Evolutionary conservation across 371 early-diverging fungal genomes (phyloP).

Genomic region (Astathelohania contejeani): DNA sequence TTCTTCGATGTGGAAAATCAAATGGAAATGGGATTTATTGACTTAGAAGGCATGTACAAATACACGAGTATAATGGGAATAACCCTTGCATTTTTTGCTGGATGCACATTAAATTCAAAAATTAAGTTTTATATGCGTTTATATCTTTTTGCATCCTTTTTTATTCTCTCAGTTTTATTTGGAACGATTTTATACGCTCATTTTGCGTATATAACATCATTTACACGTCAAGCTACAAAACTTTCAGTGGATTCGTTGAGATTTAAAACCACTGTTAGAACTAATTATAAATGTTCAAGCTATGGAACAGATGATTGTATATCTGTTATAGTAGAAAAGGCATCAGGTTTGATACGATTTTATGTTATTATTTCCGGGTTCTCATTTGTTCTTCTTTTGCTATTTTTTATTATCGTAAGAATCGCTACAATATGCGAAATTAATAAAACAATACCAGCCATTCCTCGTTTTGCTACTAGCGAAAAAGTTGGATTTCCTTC

Average conservation of each 20-base stretch:
- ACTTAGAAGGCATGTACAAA: slow-evolving; percentile 11
- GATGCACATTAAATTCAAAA: slow-evolving; percentile 21
- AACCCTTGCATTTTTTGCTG: slow-evolving; percentile 28
- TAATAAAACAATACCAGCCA: slow-evolving; percentile 2
- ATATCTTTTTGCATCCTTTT: slow-evolving; percentile 7
- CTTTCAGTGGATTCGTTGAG: neutral
- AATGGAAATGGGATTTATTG: slow-evolving; percentile 5
- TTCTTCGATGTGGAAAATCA: slow-evolving; percentile 8
- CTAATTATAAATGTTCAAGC: neutral
- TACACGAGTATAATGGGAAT: slow-evolving; percentile 11
- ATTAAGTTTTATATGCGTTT: slow-evolving; percentile 21
- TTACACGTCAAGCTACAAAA: neutral
- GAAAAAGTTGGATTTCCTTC: slow-evolving; percentile 19
- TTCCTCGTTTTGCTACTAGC: slow-evolving; percentile 12
- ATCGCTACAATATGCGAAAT: slow-evolving; percentile 13
- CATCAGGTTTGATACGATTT: neutral
- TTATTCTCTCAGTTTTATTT: neutral
- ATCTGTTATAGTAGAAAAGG: neutral
- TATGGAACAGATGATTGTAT: neutral
- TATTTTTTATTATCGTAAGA: slow-evolving; percentile 13
- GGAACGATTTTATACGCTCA: slow-evolving; percentile 13
- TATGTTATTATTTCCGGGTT: slow-evolving; percentile 3
- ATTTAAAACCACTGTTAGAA: neutral
- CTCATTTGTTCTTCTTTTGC: slow-evolving; percentile 10
- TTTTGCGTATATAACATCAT: neutral